A percentile compares a stretch with the other conserved stretches of the same genome.
Evolutionary conservation across 495 filamentous ascomycete genomes (phyloP).

Genomic region (Penicillium psychrofluorescens): DNA sequence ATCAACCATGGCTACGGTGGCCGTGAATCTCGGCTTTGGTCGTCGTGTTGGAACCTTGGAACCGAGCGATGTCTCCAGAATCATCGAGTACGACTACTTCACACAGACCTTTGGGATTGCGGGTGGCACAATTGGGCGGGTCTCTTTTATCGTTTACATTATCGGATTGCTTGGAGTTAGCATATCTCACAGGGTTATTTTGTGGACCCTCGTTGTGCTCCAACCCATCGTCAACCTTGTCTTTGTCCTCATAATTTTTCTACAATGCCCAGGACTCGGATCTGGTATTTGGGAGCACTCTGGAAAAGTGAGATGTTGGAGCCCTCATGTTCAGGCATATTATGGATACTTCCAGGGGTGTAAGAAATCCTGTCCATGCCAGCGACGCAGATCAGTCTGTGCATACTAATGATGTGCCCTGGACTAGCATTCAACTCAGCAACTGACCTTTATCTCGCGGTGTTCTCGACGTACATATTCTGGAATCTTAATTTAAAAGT

Average conservation of each 20-base stretch:
- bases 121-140: constrained; percentile 15
- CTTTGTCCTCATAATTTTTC: constrained; percentile 30
- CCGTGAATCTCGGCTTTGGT: constrained; percentile 17
- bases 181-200: constrained; percentile 13
- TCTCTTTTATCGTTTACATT: constrained; percentile 36
- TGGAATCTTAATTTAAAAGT: constrained; percentile 35
- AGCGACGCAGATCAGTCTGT: neutral
- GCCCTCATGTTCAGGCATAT: constrained; percentile 24
- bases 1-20: constrained; percentile 17
- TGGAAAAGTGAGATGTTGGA: constrained; percentile 25
- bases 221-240: constrained; percentile 19
- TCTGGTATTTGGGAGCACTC: constrained; percentile 31
- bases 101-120: constrained; percentile 17
- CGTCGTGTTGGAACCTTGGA: constrained; percentile 6
- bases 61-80: constrained; percentile 1
- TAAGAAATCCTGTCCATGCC: constrained; percentile 10
- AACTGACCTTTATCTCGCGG: constrained; percentile 43
- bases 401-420: neutral
- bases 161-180: constrained; percentile 27
- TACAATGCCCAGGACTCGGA: constrained; percentile 28
- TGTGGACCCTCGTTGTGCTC: constrained; percentile 25
- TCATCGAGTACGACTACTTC: constrained; percentile 22
- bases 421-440: constrained; percentile 32
- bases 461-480: constrained; percentile 38
- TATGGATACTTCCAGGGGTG: constrained; percentile 33